Conservation (phyloP, 257 asterid species). For the Solanum rostratum region DNA sequence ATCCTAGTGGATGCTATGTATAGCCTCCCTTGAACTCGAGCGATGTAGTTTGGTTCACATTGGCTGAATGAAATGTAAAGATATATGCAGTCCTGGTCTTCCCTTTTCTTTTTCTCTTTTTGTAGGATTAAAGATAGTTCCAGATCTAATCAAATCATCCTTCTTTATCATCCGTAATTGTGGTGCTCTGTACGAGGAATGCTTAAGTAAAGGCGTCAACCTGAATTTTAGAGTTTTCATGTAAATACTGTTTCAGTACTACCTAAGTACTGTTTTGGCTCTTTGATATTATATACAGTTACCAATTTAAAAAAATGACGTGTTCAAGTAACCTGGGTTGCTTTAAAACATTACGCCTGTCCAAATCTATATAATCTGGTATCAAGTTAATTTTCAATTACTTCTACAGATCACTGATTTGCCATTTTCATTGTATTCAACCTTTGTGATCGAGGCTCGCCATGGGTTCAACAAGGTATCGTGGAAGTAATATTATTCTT, state of each 20-base stretch:
- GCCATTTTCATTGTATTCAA: constrained; percentile 89
- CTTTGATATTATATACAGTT: background rate
- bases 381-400: background rate
- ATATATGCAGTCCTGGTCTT: background rate
- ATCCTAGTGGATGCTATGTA: background rate
- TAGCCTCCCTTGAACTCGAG: background rate
- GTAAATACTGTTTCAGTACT: background rate
- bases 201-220: background rate
- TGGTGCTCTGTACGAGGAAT: background rate
- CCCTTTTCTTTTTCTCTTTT: background rate
- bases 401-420: constrained; percentile 75
- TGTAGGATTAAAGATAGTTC: background rate
- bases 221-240: background rate
- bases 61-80: background rate
- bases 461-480: constrained; percentile 88
- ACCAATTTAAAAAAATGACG: background rate
- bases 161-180: background rate
- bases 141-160: background rate
- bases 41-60: background rate
- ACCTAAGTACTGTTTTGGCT: background rate
- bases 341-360: background rate
- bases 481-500: background rate
- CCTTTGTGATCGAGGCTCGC: constrained; percentile 89
- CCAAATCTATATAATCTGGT: background rate
- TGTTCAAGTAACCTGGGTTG: background rate